phyloP scores from a whole-genome alignment of 1,139 yeast genomes.

The Debaryomyces fabryi region DNA sequence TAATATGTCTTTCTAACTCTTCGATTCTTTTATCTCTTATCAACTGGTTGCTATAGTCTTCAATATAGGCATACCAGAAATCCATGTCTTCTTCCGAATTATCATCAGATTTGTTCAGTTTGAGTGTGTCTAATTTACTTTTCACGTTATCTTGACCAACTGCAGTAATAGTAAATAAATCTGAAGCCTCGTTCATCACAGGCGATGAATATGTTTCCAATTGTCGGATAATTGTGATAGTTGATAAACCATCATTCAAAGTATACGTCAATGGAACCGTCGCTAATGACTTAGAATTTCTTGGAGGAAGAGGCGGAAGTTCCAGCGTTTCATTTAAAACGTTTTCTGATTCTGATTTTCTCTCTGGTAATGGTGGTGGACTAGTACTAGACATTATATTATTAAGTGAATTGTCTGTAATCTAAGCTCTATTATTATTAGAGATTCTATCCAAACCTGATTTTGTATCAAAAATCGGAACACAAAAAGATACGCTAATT shows the following conservation, averaged over 20 bases:
- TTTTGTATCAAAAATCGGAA: neutral
- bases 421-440: neutral
- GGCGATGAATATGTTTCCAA: slow-evolving; percentile 35
- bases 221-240: slow-evolving; percentile 37
- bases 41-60: slow-evolving; percentile 25
- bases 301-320: slow-evolving; percentile 10
- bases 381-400: neutral
- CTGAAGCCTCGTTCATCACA: slow-evolving; percentile 40
- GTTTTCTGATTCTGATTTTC: neutral
- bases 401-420: neutral
- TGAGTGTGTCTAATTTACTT: slow-evolving; percentile 10
- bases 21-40: slow-evolving; percentile 22
- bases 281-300: neutral
- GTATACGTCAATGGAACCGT: neutral
- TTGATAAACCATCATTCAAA: slow-evolving; percentile 26
- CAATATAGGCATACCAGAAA: slow-evolving; percentile 30
- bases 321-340: neutral
- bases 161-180: slow-evolving; percentile 23
- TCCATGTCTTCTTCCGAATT: slow-evolving; percentile 14
- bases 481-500: slow-evolving; percentile 2
- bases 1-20: slow-evolving; percentile 30
- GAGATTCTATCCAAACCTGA: neutral
- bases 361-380: slow-evolving; percentile 9
- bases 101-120: neutral
- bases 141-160: slow-evolving; percentile 13